Evolutionary conservation across 371 early-diverging fungal species (phyloP).

Genomic region (Blyttiomyces sp.): DNA sequence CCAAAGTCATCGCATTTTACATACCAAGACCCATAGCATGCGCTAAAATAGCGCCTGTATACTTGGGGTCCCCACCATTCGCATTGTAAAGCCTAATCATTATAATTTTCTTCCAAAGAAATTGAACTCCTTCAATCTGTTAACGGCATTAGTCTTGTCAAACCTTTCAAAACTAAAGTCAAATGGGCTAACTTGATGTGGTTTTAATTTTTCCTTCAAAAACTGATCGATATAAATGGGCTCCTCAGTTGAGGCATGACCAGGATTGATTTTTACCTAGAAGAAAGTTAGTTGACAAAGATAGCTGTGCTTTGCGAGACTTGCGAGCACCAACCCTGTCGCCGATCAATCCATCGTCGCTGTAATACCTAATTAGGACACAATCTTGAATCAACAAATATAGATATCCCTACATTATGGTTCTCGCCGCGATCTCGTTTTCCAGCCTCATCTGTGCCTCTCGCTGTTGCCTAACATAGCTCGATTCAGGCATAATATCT

Average conservation of each 20-base stretch:
- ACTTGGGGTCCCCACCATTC: slow-evolving; percentile 5
- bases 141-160: too few species aligned
- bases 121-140: slow-evolving; percentile 70
- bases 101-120: slow-evolving; percentile 75
- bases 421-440: slow-evolving; percentile 6
- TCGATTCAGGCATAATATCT: slow-evolving; percentile 13
- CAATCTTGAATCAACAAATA: background rate
- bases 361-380: background rate
- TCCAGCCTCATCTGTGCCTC: slow-evolving; percentile 1
- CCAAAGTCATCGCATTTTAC: background rate
- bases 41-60: slow-evolving; percentile 76
- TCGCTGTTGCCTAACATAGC: background rate
- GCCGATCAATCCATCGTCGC: background rate
- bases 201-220: slow-evolving; percentile 51
- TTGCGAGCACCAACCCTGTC: background rate
- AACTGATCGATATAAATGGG: slow-evolving; percentile 52
- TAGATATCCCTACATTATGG: slow-evolving; percentile 1
- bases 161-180: background rate
- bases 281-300: too few species aligned
- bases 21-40: slow-evolving; percentile 87
- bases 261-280: slow-evolving; percentile 51
- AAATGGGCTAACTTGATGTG: slow-evolving; percentile 50
- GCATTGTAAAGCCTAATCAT: slow-evolving; percentile 44
- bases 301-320: background rate
- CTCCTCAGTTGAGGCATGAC: slow-evolving; percentile 47